phyloP scores from a whole-genome alignment of 2,329 filamentous ascomycete genomes.

The Fusarium azukiicola region DNA sequence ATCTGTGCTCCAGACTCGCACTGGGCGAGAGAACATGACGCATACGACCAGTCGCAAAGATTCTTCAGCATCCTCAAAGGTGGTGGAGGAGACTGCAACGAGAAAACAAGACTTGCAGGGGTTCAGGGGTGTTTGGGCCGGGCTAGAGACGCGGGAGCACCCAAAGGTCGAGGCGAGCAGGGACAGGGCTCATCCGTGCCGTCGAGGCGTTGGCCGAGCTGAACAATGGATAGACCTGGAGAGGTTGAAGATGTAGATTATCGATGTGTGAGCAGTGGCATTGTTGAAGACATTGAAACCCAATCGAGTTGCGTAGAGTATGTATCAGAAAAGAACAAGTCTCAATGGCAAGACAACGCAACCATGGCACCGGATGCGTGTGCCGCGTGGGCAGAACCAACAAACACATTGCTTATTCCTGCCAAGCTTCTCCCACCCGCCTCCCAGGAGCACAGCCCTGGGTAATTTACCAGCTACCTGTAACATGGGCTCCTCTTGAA shows the following conservation, averaged over 20 bases:
- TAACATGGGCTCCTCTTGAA: not conserved
- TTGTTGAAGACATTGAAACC: not conserved
- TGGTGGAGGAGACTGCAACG: not conserved
- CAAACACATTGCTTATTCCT: not conserved
- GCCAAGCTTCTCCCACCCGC: not conserved
- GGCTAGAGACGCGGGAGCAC: conserved; percentile 7
- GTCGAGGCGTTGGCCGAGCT: not conserved
- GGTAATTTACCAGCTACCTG: not conserved
- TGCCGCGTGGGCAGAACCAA: not conserved
- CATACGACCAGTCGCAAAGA: not conserved
- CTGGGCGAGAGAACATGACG: not conserved
- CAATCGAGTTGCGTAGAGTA: not conserved
- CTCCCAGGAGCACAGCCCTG: conserved; percentile 10
- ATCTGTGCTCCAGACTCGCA: not conserved
- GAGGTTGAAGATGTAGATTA: not conserved
- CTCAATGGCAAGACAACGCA: not conserved
- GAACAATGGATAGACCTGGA: not conserved
- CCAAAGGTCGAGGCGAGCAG: not conserved
- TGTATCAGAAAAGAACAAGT: not conserved
- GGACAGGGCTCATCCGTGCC: not conserved
- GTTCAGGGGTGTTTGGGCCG: not conserved
- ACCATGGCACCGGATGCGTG: not conserved
- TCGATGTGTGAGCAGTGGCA: not conserved
- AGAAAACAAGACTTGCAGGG: conserved; percentile 14
- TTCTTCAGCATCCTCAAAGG: not conserved